Evolutionary conservation across 768 basidiomycete genomes (phyloP), one percentile per base, ranked within the genome.

Genomic region (Auriscalpium microsporum): DNA sequence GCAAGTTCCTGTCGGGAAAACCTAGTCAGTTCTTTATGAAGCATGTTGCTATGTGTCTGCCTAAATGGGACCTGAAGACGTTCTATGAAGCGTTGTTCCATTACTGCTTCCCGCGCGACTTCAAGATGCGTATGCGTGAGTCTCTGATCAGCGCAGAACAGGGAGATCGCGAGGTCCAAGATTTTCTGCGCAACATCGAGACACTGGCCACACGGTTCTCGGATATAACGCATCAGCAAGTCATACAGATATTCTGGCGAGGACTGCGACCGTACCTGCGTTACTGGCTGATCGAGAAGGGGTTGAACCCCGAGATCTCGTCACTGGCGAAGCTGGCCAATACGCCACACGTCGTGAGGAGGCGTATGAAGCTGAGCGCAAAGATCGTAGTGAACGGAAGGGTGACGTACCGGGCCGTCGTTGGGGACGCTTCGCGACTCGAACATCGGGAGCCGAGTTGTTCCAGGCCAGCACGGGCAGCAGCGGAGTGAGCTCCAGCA

Each of bases 11-110:
- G 34, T 49, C 21, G 1, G 65, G 60, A 2, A 49, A 58, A 8
- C 64, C 67, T 0, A 64, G 63, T 54, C 46, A 58, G 21, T 68
- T 64, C 51, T 68, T 59, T 55, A 63, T 64, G 45, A 63, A 58
- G 16, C 50, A 62, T 19, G 61, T 69, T 8, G 50, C 63, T 0
- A 9, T 47, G 0, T 40, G 56, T 0, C 61, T 57, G 0, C 45
- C 28, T 10, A 14, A 47, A 0, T 65, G 64, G 64, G 50, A 34
- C 56, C 61, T 28, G 1, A 50, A 19, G 40, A 54, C 4, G 51
- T 64, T 45, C 14, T 59, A 57, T 1, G 21, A 53, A 4, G 63
- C 53, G n/a, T 19, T 64, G 11, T 65, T 65, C 54, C 59, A 65
- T 46, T 61, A 62, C 33, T 64, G 63, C 38, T 65, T 65, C 54